These are phyloP conservation scores for Leptosphaerulina australis DNA, from an alignment of 2,329 filamentous ascomycete genomes.

Conservation along the genomic window DNA sequence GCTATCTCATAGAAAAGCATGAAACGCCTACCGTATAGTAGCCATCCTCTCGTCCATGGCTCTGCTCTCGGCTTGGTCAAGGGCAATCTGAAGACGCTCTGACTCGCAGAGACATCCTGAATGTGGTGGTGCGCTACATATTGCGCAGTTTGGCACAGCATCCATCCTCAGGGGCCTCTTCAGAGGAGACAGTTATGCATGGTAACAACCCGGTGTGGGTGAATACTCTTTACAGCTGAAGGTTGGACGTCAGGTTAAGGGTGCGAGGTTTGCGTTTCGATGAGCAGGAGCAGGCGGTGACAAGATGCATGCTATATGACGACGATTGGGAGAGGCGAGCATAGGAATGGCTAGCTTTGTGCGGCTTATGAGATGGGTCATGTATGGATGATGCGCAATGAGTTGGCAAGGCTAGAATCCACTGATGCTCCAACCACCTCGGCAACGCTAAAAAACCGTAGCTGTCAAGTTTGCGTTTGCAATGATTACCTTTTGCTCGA, in stretches of 20 bases:
- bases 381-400: slow-evolving; percentile 44
- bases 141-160: slow-evolving; percentile 49
- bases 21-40: slow-evolving; percentile 40
- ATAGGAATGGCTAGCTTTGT: slow-evolving; percentile 40
- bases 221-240: slow-evolving; percentile 1
- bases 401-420: slow-evolving; percentile 45
- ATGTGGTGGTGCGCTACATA: slow-evolving; percentile 49
- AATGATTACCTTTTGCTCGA: not conserved
- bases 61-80: slow-evolving; percentile 48
- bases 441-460: slow-evolving; percentile 2
- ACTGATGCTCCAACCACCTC: slow-evolving; percentile 28
- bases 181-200: slow-evolving; percentile 37
- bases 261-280: slow-evolving; percentile 30
- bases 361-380: slow-evolving; percentile 41
- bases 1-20: not conserved
- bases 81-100: slow-evolving; percentile 48
- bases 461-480: not conserved
- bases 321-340: slow-evolving; percentile 33
- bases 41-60: slow-evolving; percentile 46
- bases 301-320: slow-evolving; percentile 47
- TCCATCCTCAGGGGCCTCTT: slow-evolving; percentile 43
- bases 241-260: slow-evolving; percentile 21
- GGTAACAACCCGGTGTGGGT: slow-evolving; percentile 26
- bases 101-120: slow-evolving; percentile 50
- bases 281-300: slow-evolving; percentile 46